Evolutionary conservation across 2,329 filamentous ascomycete species (phyloP).

Genomic region (Plectosphaerella plurivora): DNA sequence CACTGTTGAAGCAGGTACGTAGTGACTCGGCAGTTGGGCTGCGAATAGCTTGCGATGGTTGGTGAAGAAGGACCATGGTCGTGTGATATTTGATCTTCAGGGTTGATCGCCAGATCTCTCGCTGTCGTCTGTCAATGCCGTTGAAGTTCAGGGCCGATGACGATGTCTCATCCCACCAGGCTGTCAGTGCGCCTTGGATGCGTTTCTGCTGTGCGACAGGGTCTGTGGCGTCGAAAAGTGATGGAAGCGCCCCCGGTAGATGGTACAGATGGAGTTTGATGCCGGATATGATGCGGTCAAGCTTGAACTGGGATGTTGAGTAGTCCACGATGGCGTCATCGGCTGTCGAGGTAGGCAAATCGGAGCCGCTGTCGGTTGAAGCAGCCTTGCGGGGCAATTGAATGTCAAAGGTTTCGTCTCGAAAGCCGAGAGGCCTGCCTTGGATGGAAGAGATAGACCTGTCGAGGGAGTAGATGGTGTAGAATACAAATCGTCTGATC

Average conservation of each 20-base stretch:
- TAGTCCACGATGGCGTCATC: slow-evolving; percentile 10
- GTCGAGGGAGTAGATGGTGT: slow-evolving; percentile 28
- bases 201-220: slow-evolving; percentile 7
- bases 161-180: slow-evolving; percentile 9
- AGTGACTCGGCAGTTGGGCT: slow-evolving; percentile 22
- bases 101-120: slow-evolving; percentile 17
- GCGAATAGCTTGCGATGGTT: slow-evolving; percentile 28
- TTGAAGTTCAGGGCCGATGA: neutral
- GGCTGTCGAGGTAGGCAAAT: neutral
- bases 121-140: slow-evolving; percentile 7
- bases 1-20: slow-evolving; percentile 22
- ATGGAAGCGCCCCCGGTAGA: slow-evolving; percentile 11
- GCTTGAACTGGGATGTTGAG: slow-evolving; percentile 20
- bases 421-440: slow-evolving; percentile 28
- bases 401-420: slow-evolving; percentile 31
- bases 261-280: slow-evolving; percentile 19
- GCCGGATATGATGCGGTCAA: slow-evolving; percentile 17
- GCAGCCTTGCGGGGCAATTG: slow-evolving; percentile 8
- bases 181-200: slow-evolving; percentile 8
- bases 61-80: slow-evolving; percentile 26
- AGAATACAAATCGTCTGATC: slow-evolving; percentile 23
- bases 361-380: too few relatives aligned
- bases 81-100: slow-evolving; percentile 26
- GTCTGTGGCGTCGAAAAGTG: slow-evolving; percentile 9
- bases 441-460: slow-evolving; percentile 31